These are phyloP conservation scores for Bullera alba DNA, from an alignment of 768 basidiomycete species.

Conservation along the genomic window DNA sequence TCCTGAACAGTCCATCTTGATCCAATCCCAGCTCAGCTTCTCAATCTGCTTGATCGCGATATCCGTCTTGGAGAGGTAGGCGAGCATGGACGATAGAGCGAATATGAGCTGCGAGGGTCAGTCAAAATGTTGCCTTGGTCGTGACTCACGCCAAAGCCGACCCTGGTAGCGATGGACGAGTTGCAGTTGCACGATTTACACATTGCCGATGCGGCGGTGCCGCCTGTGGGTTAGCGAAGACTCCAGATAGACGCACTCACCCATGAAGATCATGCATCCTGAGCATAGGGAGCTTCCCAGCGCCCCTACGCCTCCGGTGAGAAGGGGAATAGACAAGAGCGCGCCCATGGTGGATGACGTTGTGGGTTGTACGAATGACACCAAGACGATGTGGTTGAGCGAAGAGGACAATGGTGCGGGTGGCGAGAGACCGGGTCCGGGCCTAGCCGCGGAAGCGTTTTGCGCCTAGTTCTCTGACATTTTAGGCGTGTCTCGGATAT, in stretches of 20 bases:
- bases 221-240: slow-evolving; percentile 9
- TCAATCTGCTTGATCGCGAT: slow-evolving; percentile 77
- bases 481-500: no score
- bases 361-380: no score
- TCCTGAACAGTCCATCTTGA: slow-evolving; percentile 92
- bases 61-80: slow-evolving; percentile 93
- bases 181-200: slow-evolving; percentile 99
- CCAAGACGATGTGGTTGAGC: no score
- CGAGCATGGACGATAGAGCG: slow-evolving; percentile 85
- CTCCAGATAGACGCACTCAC: slow-evolving; percentile 56
- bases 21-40: slow-evolving; percentile 90
- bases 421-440: no score
- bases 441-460: no score
- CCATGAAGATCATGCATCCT: slow-evolving; percentile 59
- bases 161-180: slow-evolving; percentile 92
- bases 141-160: slow-evolving; percentile 76
- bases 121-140: background rate
- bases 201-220: slow-evolving; percentile 76
- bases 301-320: slow-evolving; percentile 46
- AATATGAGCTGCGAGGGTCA: slow-evolving; percentile 71
- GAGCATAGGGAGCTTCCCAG: slow-evolving; percentile 55
- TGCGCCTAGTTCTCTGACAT: no score
- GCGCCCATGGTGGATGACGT: no score
- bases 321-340: slow-evolving; percentile 47
- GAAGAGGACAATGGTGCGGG: no score